Base-by-base conservation (phyloP, 2,329 filamentous ascomycete genomes). In the Penicillium glabrum region DNA sequence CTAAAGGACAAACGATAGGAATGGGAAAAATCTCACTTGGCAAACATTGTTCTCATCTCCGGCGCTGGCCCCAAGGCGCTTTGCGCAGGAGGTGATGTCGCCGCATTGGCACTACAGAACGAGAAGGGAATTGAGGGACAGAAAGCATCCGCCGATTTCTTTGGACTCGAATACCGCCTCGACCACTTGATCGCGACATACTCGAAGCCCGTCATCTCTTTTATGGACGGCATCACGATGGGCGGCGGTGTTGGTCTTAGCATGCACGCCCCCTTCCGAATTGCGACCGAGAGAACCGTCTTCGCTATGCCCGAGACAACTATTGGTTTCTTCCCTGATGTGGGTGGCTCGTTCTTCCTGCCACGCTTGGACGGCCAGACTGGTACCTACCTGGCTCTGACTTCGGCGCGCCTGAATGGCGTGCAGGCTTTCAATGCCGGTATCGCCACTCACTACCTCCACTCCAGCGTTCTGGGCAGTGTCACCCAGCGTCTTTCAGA, bases 301-400 rank as follows among this genome's bases (percentile, higher is more conserved):
- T 98, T 99, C 69, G 93, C 96, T 66, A 99, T 99, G 95, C 95
- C 95, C 29, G 95, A 99, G 79, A 99, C 95, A 4, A 96, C 87
- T 9, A 99, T 99, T 70, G 95, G 95, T 39, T 97, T 98, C 82
- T 99, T 99, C 82, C 95, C 96, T 7, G 96, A 99, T 70, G 95
- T 99, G 48, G 95, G 95, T 59, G 96, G 89, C 31, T 96, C 91
- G 11, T 99, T 98, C 81, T 98, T 98, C 82, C 82, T 99, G 53
- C 91, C 95, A 16, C 85, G 92, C 61, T 87, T 99, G 82, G 87
- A 96, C 67, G 95, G 95, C 49, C 81, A 87, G 57, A 77, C 96
- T 54, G 95, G 95, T 56, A 96, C 90, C 21, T 99, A 98, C 76
- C 86, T 99, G 44, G 95, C 92, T 21, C 82, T 99, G 61, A 99